A percentile compares a stretch with the other conserved stretches of the same genome.
phyloP scores from a whole-genome alignment of 208 protist genomes.

The Herpetomonas muscarum region DNA sequence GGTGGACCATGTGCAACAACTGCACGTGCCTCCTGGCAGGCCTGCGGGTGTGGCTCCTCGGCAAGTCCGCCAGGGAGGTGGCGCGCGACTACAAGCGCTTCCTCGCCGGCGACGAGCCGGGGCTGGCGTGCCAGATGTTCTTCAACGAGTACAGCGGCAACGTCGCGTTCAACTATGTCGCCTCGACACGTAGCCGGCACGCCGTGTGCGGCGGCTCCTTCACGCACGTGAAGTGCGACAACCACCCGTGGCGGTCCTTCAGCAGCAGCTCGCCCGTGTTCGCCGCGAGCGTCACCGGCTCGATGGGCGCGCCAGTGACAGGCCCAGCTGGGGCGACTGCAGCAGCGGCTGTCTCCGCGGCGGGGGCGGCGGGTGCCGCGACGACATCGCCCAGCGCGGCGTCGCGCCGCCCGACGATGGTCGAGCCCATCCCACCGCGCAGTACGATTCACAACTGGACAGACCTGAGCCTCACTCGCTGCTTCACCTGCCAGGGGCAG shows the following conservation, averaged over 20 bases:
- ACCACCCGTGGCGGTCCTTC: slow-evolving; percentile 25
- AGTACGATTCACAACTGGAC: slow-evolving; percentile 40
- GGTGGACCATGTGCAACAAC: slow-evolving; percentile 73
- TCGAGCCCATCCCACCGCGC: slow-evolving; percentile 2
- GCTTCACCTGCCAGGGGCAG: slow-evolving; percentile 18
- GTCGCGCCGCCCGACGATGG: not conserved
- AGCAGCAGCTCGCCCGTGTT: not conserved
- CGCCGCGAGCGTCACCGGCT: not conserved
- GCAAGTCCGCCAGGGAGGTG: slow-evolving; percentile 58
- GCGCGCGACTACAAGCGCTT: slow-evolving; percentile 65
- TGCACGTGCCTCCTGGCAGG: slow-evolving; percentile 77
- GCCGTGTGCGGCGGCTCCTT: slow-evolving; percentile 52
- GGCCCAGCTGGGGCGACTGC: slow-evolving; percentile 10
- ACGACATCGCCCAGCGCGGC: not conserved
- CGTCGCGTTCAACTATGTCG: slow-evolving; percentile 74
- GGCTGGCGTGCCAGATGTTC: slow-evolving; percentile 68
- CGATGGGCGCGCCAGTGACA: too few relatives aligned
- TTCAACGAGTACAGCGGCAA: slow-evolving; percentile 86
- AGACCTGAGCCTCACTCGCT: slow-evolving; percentile 24
- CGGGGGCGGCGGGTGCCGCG: not conserved
- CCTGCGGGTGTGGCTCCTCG: slow-evolving; percentile 74
- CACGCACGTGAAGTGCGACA: slow-evolving; percentile 33
- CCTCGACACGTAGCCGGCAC: slow-evolving; percentile 29
- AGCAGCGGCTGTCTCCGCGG: not conserved
- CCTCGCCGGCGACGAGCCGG: slow-evolving; percentile 65